phyloP scores from a whole-genome alignment of 1,139 yeast genomes.

The Sugiyamaella castrensis region DNA sequence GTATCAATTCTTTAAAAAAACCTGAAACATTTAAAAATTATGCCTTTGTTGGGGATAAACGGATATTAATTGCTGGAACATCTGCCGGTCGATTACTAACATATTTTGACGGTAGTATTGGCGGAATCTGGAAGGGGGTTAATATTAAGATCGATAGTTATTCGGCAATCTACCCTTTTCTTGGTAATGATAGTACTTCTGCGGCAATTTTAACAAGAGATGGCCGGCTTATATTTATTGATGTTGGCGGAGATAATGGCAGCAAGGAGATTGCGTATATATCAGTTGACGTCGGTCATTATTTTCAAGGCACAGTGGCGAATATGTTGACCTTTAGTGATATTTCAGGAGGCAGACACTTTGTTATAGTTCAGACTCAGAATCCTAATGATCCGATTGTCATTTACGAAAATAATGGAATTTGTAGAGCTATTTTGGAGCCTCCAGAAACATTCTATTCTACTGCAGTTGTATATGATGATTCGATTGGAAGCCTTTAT shows the following conservation, averaged over 20 bases:
- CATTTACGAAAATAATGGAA: conserved; percentile 41
- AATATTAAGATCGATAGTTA: conserved; percentile 45
- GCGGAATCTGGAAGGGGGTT: conserved; percentile 37
- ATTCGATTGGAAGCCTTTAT: conserved; percentile 44
- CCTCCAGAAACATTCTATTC: conserved; percentile 50
- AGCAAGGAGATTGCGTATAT: conserved; percentile 20
- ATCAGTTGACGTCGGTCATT: conserved; percentile 18
- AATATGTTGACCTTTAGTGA: conserved; percentile 46
- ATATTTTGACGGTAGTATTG: conserved; percentile 12
- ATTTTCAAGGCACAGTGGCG: conserved; percentile 46
- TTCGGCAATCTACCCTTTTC: conserved; percentile 51
- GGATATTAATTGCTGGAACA: conserved; percentile 57
- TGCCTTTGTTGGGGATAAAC: conserved; percentile 41
- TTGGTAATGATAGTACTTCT: conserved; percentile 36
- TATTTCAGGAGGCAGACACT: conserved; percentile 29
- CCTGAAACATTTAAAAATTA: conserved; percentile 62
- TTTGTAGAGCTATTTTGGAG: conserved; percentile 8
- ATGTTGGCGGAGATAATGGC: conserved; percentile 27
- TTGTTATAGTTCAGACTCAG: conserved; percentile 60
- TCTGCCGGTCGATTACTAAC: conserved; percentile 46
- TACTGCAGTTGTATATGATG: conserved; percentile 52
- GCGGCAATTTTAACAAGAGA: conserved; percentile 51
- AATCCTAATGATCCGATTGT: conserved; percentile 58
- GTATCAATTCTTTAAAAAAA: conserved; percentile 32
- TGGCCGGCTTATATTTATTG: conserved; percentile 51